Evolutionary conservation across 352 stramenopile species (phyloP), one percentile per base, ranked within the genome.

Genomic region (Globisporangium takayamanum): DNA sequence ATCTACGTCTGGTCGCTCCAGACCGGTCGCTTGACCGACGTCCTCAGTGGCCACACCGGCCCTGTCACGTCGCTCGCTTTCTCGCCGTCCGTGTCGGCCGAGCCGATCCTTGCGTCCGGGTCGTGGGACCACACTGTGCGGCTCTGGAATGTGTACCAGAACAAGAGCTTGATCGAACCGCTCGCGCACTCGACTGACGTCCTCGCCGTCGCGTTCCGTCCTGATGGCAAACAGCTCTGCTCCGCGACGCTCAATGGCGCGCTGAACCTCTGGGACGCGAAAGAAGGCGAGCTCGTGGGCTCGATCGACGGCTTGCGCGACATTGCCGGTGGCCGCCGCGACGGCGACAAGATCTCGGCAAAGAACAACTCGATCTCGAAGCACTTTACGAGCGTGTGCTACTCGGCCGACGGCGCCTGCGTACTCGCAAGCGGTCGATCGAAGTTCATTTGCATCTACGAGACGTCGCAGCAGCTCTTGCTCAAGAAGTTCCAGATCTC

Each of bases 391-490:
- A 98, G 89, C 61, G 83, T 99, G 22, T 97, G 92, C 64, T 99
- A 99, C 78, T 99, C 94, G 50, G 96, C 96, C 39, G 98, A 99
- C 67, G 98, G 98, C 56, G 87, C 87, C 14, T 99, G 95, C 66
- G 80, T 99, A 26, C 79, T 99, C 14, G 97, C 96, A 5, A 97
- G 97, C 57, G 97, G 97, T 14, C 95, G 96, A 54, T 98, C 90
- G 53, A 99, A 99, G 73, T 99, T 98, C 69, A 93, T 99, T 55
- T 99, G 98, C 68, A 99, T 99, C 63, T 99, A 99, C 81, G 92
- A 98, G 68, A 89, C 97, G 42, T 95, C 84, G 25, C 80, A 87
- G 65, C 86, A 89, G 55, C 95, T 99, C 30, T 73, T 99, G 55
- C 75, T 99, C 50, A 98, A 99, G 65, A 99, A 99, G 70, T 99